Evolutionary conservation across 2,329 filamentous ascomycete genomes (phyloP).

Genomic region (Fusarium protoensiforme): DNA sequence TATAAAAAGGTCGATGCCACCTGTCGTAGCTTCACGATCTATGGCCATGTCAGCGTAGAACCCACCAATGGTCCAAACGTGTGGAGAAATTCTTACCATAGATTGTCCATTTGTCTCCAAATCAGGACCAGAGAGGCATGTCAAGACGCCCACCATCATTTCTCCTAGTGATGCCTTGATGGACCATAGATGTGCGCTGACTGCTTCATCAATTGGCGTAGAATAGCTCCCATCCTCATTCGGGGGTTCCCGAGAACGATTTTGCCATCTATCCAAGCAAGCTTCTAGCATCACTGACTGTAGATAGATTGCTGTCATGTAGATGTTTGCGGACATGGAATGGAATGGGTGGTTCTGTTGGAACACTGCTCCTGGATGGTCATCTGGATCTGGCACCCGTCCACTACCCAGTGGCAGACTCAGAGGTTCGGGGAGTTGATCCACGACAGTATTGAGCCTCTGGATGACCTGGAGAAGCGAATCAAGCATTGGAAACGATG

Average conservation of each 20-base stretch:
- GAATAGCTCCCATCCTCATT: not conserved
- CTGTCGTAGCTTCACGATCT: not conserved
- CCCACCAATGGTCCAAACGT: not conserved
- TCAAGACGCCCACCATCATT: not conserved
- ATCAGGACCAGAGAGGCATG: not conserved
- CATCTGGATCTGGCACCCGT: not conserved
- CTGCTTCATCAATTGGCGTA: not conserved
- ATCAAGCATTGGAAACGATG: not conserved
- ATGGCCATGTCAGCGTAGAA: not conserved
- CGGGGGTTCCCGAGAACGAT: not conserved
- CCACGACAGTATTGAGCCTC: not conserved
- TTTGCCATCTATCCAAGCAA: not conserved
- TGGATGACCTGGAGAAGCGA: not conserved
- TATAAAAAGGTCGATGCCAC: not conserved
- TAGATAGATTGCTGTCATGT: not conserved
- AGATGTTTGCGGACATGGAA: not conserved
- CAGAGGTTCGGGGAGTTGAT: not conserved
- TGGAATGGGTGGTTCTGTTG: not conserved
- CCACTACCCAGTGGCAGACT: not conserved
- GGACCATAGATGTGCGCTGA: not conserved
- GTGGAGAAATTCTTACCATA: not conserved
- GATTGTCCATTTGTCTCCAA: not conserved
- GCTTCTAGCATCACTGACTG: not conserved
- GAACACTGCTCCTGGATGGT: not conserved
- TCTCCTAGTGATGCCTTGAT: not conserved